phyloP scores from a whole-genome alignment of 495 filamentous ascomycete species.

The Talaromyces trachyspermus region DNA sequence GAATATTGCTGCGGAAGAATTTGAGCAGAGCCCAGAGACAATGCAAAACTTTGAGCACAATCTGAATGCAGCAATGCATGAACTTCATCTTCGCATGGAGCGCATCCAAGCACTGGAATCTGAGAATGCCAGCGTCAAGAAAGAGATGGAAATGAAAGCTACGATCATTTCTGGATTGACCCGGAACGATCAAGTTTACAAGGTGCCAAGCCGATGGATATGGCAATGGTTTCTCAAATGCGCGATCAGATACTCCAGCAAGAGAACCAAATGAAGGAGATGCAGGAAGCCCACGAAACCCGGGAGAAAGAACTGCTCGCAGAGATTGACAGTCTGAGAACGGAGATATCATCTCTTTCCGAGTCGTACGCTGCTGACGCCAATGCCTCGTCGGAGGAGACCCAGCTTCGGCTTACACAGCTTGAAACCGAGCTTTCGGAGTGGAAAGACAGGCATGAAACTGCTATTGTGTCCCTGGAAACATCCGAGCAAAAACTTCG shows the following conservation, averaged over 20 bases:
- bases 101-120: conserved; percentile 82
- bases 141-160: conserved; percentile 93
- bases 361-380: conserved; percentile 29
- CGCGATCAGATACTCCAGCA: conserved; percentile 80
- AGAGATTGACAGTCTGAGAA: conserved; percentile 57
- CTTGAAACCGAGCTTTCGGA: conserved; percentile 68
- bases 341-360: conserved; percentile 17
- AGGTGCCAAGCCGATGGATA: conserved; percentile 76
- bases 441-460: conserved; percentile 70
- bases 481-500: conserved; percentile 65
- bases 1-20: conserved; percentile 78
- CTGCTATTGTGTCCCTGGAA: conserved; percentile 63
- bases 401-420: conserved; percentile 56
- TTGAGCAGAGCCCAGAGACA: conserved; percentile 71
- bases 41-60: conserved; percentile 92
- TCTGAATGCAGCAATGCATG: conserved; percentile 86
- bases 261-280: conserved; percentile 66
- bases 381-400: conserved; percentile 23
- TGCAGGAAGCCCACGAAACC: conserved; percentile 63
- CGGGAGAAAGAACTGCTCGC: conserved; percentile 66
- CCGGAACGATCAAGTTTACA: conserved; percentile 86
- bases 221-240: conserved; percentile 81
- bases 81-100: conserved; percentile 79
- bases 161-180: conserved; percentile 91
- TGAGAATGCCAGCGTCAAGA: conserved; percentile 75